Conservation (phyloP, 768 basidiomycete species). For the Dioszegia aurantiaca region DNA sequence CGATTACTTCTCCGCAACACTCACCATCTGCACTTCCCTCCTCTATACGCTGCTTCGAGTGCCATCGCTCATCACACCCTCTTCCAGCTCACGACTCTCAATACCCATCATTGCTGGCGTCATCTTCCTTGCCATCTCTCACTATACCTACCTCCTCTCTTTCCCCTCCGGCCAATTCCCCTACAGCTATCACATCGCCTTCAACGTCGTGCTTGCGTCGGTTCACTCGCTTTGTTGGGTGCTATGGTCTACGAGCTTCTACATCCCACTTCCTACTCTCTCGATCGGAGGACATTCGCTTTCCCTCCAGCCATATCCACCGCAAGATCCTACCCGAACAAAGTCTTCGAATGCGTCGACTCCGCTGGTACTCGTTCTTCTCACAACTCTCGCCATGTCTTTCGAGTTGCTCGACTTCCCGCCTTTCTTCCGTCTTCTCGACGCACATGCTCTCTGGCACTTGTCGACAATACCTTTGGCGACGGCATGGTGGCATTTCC, state of each 20-base stretch:
- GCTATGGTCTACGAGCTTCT: conserved; percentile 58
- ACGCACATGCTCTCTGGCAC: conserved; percentile 95
- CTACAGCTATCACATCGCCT: conserved; percentile 86
- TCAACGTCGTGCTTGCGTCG: conserved; percentile 74
- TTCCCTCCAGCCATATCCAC: conserved; percentile 57
- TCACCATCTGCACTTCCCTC: conserved; percentile 75
- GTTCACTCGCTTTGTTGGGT: conserved; percentile 80
- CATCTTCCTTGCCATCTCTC: conserved; percentile 63
- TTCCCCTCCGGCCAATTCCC: conserved; percentile 71
- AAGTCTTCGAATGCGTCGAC: conserved; percentile 28
- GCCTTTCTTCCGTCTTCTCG: conserved; percentile 68
- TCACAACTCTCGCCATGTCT: conserved; percentile 70
- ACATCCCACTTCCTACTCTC: conserved; percentile 55
- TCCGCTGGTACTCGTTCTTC: conserved; percentile 57
- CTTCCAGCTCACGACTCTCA: conserved; percentile 21
- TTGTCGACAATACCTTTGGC: conserved; percentile 74
- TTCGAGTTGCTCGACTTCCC: conserved; percentile 92
- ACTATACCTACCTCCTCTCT: conserved; percentile 73
- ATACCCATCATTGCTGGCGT: conserved; percentile 44
- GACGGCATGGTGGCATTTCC: conserved; percentile 78
- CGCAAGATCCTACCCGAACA: conserved; percentile 33
- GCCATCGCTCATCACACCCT: conserved; percentile 60
- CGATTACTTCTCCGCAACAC: conserved; percentile 92
- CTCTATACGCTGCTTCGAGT: conserved; percentile 74
- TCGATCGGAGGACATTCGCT: conserved; percentile 54